These are phyloP conservation scores for Sphaerostilbella broomeana DNA, from an alignment of 2,329 filamentous ascomycete genomes.

Conservation along the genomic window DNA sequence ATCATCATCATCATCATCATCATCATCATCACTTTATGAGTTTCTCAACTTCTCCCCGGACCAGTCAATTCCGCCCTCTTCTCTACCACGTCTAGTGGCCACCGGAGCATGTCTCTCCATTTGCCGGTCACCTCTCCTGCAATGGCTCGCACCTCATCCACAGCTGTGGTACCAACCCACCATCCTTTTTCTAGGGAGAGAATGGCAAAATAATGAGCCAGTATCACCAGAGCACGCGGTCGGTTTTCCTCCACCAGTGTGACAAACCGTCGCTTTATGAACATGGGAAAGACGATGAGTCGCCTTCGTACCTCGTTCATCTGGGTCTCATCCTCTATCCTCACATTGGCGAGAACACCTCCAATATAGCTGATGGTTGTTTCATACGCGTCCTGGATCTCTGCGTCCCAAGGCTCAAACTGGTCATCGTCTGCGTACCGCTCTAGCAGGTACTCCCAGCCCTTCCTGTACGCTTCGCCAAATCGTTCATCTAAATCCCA, in stretches of 20 bases:
- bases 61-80: neutral
- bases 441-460: conserved; percentile 13
- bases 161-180: conserved; percentile 12
- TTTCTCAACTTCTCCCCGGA: too few species aligned
- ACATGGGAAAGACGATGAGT: conserved; percentile 13
- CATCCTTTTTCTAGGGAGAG: conserved; percentile 9
- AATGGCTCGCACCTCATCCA: conserved; percentile 12
- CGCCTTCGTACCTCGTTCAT: conserved; percentile 8
- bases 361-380: conserved; percentile 17
- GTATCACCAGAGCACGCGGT: conserved; percentile 12
- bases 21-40: too few species aligned
- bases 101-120: conserved; percentile 9
- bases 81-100: conserved; percentile 8
- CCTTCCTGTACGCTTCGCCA: conserved; percentile 7
- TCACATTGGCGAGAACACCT: conserved; percentile 1
- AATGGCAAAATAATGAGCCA: conserved; percentile 16
- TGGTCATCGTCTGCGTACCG: conserved; percentile 11
- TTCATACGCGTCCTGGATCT: conserved; percentile 16
- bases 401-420: conserved; percentile 15
- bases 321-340: neutral
- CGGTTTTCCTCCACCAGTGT: conserved; percentile 7
- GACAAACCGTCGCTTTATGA: conserved; percentile 13
- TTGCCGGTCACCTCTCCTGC: conserved; percentile 3
- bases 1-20: too few species aligned
- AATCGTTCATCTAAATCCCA: conserved; percentile 11